These are phyloP conservation scores for Tillandsia fasciculata DNA, from an alignment of 176 grass and related monocot species.

Conservation along the genomic window DNA sequence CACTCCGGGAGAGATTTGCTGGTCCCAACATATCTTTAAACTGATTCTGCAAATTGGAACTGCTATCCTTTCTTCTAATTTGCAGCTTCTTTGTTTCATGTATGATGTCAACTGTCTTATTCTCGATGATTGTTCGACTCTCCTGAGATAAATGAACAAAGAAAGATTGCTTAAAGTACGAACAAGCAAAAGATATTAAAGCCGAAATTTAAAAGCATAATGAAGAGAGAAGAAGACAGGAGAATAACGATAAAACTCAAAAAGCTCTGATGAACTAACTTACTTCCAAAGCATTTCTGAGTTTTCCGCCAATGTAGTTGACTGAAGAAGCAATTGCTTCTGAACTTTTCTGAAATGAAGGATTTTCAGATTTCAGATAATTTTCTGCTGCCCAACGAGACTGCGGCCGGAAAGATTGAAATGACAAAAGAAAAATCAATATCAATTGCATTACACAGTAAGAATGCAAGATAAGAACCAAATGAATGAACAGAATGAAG, in stretches of 20 bases:
- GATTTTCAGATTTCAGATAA: conserved; percentile 2
- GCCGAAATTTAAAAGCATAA: not conserved
- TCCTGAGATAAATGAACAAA: conserved; percentile 27
- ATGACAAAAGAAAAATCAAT: not conserved
- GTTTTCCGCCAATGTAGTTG: conserved; percentile 1
- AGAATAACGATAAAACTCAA: not conserved
- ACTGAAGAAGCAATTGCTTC: conserved; percentile 18
- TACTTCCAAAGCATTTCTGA: conserved; percentile 10
- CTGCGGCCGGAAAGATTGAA: not conserved
- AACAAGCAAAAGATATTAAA: not conserved
- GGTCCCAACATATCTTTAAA: conserved; percentile 7
- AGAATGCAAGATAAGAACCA: too few species aligned
- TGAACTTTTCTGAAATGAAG: conserved; percentile 9
- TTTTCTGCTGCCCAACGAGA: not conserved
- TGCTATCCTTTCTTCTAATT: conserved; percentile 34
- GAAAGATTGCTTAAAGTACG: not conserved
- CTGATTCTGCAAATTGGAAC: conserved; percentile 7
- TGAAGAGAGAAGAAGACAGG: not conserved
- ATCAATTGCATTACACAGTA: not conserved
- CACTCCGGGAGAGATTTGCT: conserved; percentile 16
- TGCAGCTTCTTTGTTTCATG: conserved; percentile 66
- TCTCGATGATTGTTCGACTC: conserved; percentile 34
- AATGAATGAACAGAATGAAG: not conserved
- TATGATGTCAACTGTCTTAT: conserved; percentile 44
- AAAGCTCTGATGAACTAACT: conserved; percentile 1